Evolutionary conservation across 495 filamentous ascomycete genomes (phyloP), one percentile per base, ranked within the genome.

Genomic region (Cenococcum geophilum): DNA sequence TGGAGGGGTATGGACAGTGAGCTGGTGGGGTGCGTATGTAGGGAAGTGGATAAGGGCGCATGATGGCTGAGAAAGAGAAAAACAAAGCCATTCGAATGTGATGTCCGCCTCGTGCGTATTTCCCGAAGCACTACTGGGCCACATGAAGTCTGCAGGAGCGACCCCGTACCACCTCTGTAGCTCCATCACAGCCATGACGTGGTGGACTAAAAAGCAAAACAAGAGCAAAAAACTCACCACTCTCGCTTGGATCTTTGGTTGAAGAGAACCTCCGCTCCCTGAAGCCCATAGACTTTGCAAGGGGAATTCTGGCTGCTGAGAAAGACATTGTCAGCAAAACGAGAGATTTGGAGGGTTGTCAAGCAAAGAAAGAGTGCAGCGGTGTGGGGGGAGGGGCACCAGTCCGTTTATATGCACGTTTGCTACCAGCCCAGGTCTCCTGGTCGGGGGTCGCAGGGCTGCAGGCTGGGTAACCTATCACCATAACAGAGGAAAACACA

Each of bases 251-350:
- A 23, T 66, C 63, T 42, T 72, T 72, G 32, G 45, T 57, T 1
- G 60, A 59, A 2, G 68, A 70, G 36, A 72, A 72, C 20, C 70
- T 54, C 52, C 70, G 37, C 25, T 68, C 62, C 16, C 58, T 64
- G 12, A 49, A 23, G n/a, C 65, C 61, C 11, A 57, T 52, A 0
- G 53, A 43, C 61, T 54, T 68, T 12, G 60, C 36, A 21, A 57
- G 55, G 1, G 55, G 49, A 10, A 65, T 47, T 57, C 55, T 59
- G 43, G 36, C 32, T 1, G 62, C 66, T 1, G 66, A 68, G 55
- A 68, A 68, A 23, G 62, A 65, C 66, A 68, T 68, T 16, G 3
- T 18, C 14, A 18, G 18, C 27, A 32, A 45, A 45, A 18, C 40
- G 40, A 18, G 11, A 10, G 11, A 45, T 32, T 32, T 32, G 18